These are phyloP conservation scores for Trichoderma gamsii DNA, from an alignment of 495 filamentous ascomycete genomes.

Conservation along the genomic window DNA sequence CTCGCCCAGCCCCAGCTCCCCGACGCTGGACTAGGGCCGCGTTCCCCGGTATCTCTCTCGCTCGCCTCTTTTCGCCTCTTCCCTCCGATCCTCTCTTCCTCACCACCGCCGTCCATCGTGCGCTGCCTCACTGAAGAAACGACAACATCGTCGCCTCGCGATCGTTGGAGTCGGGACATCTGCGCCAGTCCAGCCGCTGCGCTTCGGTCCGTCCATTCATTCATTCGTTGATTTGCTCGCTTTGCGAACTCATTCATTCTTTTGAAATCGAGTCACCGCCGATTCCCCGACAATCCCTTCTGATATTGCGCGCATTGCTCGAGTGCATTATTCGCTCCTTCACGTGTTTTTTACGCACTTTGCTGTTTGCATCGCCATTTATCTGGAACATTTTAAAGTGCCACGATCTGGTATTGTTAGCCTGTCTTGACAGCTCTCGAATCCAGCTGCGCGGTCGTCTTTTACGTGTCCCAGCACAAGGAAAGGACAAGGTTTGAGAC, in stretches of 20 bases:
- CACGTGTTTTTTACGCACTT: neutral
- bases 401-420: neutral
- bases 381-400: neutral
- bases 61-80: conserved; percentile 1
- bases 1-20: neutral
- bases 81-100: neutral
- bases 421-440: neutral
- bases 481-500: neutral
- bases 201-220: conserved; percentile 11
- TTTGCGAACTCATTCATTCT: neutral
- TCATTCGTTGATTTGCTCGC: neutral
- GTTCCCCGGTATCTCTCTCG: neutral
- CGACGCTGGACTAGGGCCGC: neutral
- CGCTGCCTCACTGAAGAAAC: neutral
- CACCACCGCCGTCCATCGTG: neutral
- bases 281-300: neutral
- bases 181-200: neutral
- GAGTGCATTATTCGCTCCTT: neutral
- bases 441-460: neutral
- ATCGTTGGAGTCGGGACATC: conserved; percentile 1
- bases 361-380: neutral
- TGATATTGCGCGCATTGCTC: neutral
- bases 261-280: neutral
- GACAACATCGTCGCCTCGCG: conserved; percentile 6
- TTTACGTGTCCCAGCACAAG: neutral